Conservation (phyloP, 306 rosid genomes). For the Dalbergia cultrata region DNA sequence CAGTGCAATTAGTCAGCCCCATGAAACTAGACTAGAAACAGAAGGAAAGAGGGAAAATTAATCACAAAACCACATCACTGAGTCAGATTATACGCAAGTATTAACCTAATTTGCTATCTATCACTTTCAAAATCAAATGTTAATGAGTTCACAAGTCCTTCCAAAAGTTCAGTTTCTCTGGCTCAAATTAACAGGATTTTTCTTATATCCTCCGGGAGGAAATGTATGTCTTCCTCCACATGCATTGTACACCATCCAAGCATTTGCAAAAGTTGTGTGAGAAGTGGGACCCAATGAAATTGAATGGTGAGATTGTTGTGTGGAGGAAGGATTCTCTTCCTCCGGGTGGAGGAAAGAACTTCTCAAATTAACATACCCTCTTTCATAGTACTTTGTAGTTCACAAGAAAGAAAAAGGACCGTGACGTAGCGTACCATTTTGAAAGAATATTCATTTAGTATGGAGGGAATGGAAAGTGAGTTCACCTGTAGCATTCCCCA, state of each 20-base stretch:
- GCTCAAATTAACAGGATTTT: neutral
- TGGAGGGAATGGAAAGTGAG: neutral
- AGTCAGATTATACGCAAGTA: neutral
- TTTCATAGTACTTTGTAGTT: neutral
- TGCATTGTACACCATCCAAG: too few relatives aligned
- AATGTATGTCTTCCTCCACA: too few relatives aligned
- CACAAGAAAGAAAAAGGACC: neutral
- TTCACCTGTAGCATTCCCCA: constrained; percentile 88
- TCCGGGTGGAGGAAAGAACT: too few relatives aligned
- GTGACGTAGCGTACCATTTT: neutral
- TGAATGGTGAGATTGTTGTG: too few relatives aligned
- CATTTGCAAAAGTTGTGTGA: too few relatives aligned
- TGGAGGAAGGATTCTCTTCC: too few relatives aligned
- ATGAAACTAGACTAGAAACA: neutral
- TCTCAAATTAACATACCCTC: neutral
- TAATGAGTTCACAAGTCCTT: neutral
- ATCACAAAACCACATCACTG: neutral
- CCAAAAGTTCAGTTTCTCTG: neutral
- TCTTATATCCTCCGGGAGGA: too few relatives aligned
- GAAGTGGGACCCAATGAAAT: too few relatives aligned
- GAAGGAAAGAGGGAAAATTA: neutral
- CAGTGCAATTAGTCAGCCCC: neutral
- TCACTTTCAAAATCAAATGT: constrained; percentile 15
- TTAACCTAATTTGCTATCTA: neutral
- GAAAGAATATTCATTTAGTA: neutral